Percentiles rank a stretch among this genome's conserved stretches.
Conservation (phyloP, 2,329 filamentous ascomycete genomes). For the Botrytis fragariae region DNA sequence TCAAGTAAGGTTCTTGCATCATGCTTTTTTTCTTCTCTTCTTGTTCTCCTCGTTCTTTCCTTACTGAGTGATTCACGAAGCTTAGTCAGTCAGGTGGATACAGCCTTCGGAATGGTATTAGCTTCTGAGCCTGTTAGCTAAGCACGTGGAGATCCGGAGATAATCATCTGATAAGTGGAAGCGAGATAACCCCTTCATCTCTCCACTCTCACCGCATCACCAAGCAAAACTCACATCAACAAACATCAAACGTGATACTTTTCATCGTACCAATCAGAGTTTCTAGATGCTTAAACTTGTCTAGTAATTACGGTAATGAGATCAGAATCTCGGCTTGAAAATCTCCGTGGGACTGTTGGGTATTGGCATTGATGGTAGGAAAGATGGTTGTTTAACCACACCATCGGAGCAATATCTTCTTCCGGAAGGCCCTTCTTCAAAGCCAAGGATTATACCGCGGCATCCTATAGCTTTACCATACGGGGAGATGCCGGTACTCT, state of each 20-base stretch:
- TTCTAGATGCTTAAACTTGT: background rate
- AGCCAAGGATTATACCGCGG: background rate
- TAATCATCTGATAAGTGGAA: background rate
- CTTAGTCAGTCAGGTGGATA: background rate
- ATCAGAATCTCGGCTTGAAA: background rate
- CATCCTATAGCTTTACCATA: background rate
- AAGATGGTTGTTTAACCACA: background rate
- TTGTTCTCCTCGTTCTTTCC: background rate
- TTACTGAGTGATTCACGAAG: background rate
- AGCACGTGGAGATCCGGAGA: background rate
- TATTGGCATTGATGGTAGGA: background rate
- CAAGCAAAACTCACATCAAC: background rate
- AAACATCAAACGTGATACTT: background rate
- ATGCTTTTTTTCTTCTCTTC: background rate
- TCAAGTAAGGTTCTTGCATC: too few species aligned
- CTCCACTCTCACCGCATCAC: background rate
- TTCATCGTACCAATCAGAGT: background rate
- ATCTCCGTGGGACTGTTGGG: background rate
- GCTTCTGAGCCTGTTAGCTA: background rate
- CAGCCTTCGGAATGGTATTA: background rate
- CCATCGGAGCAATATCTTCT: background rate
- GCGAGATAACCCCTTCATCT: conserved; percentile 1
- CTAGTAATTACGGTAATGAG: background rate
- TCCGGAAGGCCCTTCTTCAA: background rate
- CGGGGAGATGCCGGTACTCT: background rate